Evolutionary conservation across 2,329 filamentous ascomycete genomes (phyloP), one percentile per base, ranked within the genome.

Genomic region (Epichloe gansuensis): DNA sequence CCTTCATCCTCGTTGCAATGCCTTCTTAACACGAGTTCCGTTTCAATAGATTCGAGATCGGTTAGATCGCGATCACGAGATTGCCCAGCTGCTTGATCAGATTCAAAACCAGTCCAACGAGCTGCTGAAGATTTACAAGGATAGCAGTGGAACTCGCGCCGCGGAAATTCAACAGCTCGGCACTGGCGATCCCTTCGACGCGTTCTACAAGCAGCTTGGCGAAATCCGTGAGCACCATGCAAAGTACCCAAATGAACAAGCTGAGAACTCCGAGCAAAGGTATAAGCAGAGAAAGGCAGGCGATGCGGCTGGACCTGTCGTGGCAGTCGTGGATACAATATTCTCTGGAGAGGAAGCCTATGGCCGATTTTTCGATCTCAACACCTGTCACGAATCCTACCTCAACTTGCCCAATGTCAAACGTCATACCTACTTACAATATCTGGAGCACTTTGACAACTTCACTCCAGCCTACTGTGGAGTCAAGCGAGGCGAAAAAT

Each of bases 341-440:
- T 98, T 98, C 69, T 95, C 90, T 0, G 93, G 93, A 56, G 94
- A 98, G 69, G 93, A 98, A 68, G 86, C 85, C 0, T 96, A 86
- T 62, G 93, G 93, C 44, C 86, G 89, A 60, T 98, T 88, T 69
- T 87, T 98, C 62, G 93, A 98, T 67, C 72, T 98, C 46, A 91
- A 86, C 17, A 79, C 76, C 41, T 80, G 83, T 59, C 91, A 97
- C 68, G 91, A 97, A 63, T 77, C 86, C 13, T 98, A 90, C 65
- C 77, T 96, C 55, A 98, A 98, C 64, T 75, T 98, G 8, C 86
- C 89, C 2, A 85, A 86, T 50, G 82, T 91, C 21, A 95, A 94
- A 69, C 81, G 91, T 51, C 72, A 93, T 43, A 86, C 82, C 15
- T 98, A 98, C 64, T 75, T 97, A 48, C 91, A 97, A 73, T 98